A percentile compares a stretch with the other conserved stretches of the same genome.
These are phyloP conservation scores for Aspergillus fructus DNA, from an alignment of 2,329 filamentous ascomycete genomes.

Conservation along the genomic window DNA sequence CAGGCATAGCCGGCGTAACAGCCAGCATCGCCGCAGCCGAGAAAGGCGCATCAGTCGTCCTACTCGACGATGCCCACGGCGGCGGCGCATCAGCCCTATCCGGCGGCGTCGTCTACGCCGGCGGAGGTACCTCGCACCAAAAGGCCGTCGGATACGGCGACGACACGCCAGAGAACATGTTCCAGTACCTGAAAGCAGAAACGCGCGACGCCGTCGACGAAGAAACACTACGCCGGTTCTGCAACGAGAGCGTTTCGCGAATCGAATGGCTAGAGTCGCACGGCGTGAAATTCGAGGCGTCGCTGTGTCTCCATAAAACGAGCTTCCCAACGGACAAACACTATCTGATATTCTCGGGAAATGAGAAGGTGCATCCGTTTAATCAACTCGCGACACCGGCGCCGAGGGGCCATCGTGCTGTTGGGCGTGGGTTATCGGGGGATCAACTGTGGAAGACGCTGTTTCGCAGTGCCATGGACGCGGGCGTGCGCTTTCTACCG, in stretches of 20 bases:
- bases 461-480: neutral
- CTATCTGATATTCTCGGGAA: neutral
- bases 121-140: neutral
- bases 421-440: neutral
- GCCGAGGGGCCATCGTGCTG: neutral
- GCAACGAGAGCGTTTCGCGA: neutral
- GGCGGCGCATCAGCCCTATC: neutral
- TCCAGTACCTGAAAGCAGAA: neutral
- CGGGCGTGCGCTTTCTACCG: neutral
- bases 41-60: neutral
- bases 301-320: neutral
- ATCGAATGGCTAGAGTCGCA: neutral
- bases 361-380: neutral
- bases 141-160: neutral
- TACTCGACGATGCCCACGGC: neutral
- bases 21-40: neutral
- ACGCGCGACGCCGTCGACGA: neutral
- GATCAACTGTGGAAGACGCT: neutral
- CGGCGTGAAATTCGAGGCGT: neutral
- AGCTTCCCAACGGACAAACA: neutral
- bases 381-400: neutral
- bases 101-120: neutral
- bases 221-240: neutral
- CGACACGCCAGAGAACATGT: conserved; percentile 1
- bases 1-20: neutral